Evolutionary conservation across 2,329 filamentous ascomycete genomes (phyloP).

Genomic region (Penicillium frequentans): DNA sequence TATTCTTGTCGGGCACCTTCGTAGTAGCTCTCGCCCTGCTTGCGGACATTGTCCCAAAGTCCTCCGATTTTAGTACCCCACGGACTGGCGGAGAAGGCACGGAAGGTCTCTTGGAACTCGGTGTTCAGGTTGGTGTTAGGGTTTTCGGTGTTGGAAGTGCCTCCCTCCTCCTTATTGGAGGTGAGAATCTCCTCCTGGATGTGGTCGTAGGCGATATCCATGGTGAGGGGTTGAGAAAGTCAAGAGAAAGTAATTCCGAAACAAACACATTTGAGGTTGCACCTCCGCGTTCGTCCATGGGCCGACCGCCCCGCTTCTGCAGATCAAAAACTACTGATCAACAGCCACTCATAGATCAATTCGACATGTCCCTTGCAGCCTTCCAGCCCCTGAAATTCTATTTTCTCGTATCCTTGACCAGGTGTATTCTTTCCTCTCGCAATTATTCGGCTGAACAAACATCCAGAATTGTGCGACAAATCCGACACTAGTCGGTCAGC

Average conservation of each 20-base stretch:
- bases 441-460: background rate
- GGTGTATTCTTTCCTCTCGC: background rate
- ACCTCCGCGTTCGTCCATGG: slow-evolving; percentile 31
- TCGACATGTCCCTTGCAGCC: background rate
- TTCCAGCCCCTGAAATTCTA: background rate
- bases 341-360: background rate
- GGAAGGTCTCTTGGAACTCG: slow-evolving; percentile 94
- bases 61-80: slow-evolving; percentile 90
- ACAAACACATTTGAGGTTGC: slow-evolving; percentile 17
- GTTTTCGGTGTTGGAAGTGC: slow-evolving; percentile 34
- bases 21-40: slow-evolving; percentile 89
- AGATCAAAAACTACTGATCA: background rate
- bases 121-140: slow-evolving; percentile 65
- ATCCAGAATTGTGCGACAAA: background rate
- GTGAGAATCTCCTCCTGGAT: slow-evolving; percentile 78
- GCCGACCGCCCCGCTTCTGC: slow-evolving; percentile 31
- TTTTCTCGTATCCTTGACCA: background rate
- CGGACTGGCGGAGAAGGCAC: slow-evolving; percentile 83
- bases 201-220: slow-evolving; percentile 98
- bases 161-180: slow-evolving; percentile 54
- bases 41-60: slow-evolving; percentile 86
- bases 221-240: slow-evolving; percentile 39
- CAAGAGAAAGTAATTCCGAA: slow-evolving; percentile 10
- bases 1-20: slow-evolving; percentile 83
- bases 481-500: background rate